Evolutionary conservation across 75 land plant species (phyloP).

Genomic region (Larix kaempferi): DNA sequence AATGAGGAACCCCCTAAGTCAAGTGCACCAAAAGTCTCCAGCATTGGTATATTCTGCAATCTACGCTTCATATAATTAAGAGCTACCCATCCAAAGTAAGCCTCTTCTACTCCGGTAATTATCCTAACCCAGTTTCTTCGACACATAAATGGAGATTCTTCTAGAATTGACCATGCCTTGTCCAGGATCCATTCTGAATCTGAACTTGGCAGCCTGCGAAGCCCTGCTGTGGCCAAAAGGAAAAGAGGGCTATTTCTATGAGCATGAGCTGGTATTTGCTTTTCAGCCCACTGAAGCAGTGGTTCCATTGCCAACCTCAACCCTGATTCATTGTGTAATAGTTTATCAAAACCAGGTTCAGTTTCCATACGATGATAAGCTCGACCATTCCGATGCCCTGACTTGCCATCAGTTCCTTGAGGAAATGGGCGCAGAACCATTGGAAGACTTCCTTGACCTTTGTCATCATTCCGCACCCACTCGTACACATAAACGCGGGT

Average conservation of each 20-base stretch:
- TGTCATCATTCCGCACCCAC: slow-evolving; percentile 39
- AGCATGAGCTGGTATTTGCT: slow-evolving; percentile 67
- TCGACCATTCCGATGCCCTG: slow-evolving; percentile 36
- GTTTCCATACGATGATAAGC: slow-evolving; percentile 97
- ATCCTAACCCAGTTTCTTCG: slow-evolving; percentile 69
- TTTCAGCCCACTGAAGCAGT: slow-evolving; percentile 84
- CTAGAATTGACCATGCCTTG: slow-evolving; percentile 67
- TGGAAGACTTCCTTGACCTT: slow-evolving; percentile 43
- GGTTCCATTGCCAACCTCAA: slow-evolving; percentile 74
- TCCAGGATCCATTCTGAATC: slow-evolving; percentile 84
- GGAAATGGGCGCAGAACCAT: slow-evolving; percentile 54
- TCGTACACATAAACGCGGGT: slow-evolving; percentile 90
- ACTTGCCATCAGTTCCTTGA: slow-evolving; percentile 21
- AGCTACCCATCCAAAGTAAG: slow-evolving; percentile 98
- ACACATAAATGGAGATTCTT: slow-evolving; percentile 67
- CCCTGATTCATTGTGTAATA: slow-evolving; percentile 73
- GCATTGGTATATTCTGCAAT: slow-evolving; percentile 46
- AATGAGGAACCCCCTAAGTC: slow-evolving; percentile 98
- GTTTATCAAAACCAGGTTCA: slow-evolving; percentile 92
- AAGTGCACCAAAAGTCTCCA: slow-evolving; percentile 75
- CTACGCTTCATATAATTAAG: slow-evolving; percentile 71
- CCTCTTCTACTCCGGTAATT: slow-evolving; percentile 87
- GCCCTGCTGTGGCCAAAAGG: slow-evolving; percentile 91
- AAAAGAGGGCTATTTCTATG: slow-evolving; percentile 72
- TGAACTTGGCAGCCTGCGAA: slow-evolving; percentile 58